Evolutionary conservation across 805 yeast genomes (phyloP).

Genomic region (Candida krabiensis): DNA sequence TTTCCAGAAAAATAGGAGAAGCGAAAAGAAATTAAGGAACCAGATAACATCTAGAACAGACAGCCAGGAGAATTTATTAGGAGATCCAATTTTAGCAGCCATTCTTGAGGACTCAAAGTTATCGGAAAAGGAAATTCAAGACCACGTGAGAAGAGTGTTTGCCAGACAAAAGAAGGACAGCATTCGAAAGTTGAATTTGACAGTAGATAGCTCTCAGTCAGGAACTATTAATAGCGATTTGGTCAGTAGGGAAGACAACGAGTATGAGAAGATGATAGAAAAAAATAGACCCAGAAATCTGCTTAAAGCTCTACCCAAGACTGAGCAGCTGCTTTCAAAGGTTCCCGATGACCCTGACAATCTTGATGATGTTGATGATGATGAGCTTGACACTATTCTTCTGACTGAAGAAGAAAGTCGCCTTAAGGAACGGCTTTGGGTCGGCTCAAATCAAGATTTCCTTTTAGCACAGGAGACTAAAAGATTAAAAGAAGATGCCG

Average conservation of each 20-base stretch:
- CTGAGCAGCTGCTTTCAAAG: slow-evolving; percentile 50
- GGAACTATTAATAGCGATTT: slow-evolving; percentile 16
- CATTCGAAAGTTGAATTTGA: slow-evolving; percentile 16
- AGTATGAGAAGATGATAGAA: slow-evolving; percentile 37
- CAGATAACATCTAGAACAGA: slow-evolving; percentile 33
- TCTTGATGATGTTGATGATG: slow-evolving; percentile 80
- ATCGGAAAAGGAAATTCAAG: slow-evolving; percentile 45
- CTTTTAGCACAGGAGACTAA: slow-evolving; percentile 83
- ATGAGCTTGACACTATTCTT: slow-evolving; percentile 62
- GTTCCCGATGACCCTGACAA: slow-evolving; percentile 62
- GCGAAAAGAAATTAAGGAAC: slow-evolving; percentile 38
- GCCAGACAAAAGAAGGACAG: slow-evolving; percentile 28
- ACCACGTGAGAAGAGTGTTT: slow-evolving; percentile 30
- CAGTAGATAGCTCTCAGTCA: slow-evolving; percentile 10
- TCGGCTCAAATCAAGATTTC: slow-evolving; percentile 83
- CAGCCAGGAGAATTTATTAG: slow-evolving; percentile 39
- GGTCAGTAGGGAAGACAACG: slow-evolving; percentile 25
- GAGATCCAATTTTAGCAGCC: slow-evolving; percentile 44
- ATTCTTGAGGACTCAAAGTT: slow-evolving; percentile 44
- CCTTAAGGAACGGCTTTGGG: slow-evolving; percentile 84
- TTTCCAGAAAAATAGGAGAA: slow-evolving; percentile 57
- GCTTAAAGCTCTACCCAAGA: slow-evolving; percentile 52
- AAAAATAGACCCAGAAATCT: slow-evolving; percentile 56
- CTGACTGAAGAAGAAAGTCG: slow-evolving; percentile 68
- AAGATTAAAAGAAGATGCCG: slow-evolving; percentile 81